Evolutionary conservation across 805 yeast genomes (phyloP).

Genomic region (Cyberlindnera americana): DNA sequence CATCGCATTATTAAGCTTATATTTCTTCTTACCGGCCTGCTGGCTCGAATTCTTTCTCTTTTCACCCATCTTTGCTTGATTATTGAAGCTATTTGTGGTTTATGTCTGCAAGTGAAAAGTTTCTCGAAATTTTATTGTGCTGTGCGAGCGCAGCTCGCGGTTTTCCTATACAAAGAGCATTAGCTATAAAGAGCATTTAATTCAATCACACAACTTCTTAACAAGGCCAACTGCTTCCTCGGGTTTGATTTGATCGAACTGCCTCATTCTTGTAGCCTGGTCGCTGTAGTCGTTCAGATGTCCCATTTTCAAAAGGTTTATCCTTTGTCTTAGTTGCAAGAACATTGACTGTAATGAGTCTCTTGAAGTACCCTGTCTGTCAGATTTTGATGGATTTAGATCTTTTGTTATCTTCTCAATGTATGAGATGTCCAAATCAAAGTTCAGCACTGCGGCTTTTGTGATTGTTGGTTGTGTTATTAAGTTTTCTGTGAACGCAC

Average conservation of each 20-base stretch:
- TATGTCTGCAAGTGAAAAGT: too few relatives aligned
- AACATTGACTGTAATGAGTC: conserved; percentile 70
- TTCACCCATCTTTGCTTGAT: conserved; percentile 16
- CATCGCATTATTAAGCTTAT: conserved; percentile 43
- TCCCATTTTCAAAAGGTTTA: conserved; percentile 65
- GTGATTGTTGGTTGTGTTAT: conserved; percentile 45
- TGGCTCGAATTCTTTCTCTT: conserved; percentile 16
- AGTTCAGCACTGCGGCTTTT: conserved; percentile 67
- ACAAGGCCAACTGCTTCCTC: conserved; percentile 65
- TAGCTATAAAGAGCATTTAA: too few relatives aligned
- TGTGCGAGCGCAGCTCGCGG: too few relatives aligned
- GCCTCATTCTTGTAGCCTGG: conserved; percentile 51
- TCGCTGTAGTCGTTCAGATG: conserved; percentile 61
- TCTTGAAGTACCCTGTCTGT: conserved; percentile 21
- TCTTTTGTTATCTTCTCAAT: conserved; percentile 50
- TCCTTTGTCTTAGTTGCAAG: conserved; percentile 73
- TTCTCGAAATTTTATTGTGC: too few relatives aligned
- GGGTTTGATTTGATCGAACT: conserved; percentile 69
- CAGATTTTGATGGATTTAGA: conserved; percentile 29
- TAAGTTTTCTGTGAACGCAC: conserved; percentile 60
- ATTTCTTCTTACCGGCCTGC: conserved; percentile 27
- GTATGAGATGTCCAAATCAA: conserved; percentile 75
- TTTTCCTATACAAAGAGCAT: too few relatives aligned
- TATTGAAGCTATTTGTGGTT: too few relatives aligned
- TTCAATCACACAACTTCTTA: conserved; percentile 40